These are phyloP conservation scores for Chimonanthus salicifolius DNA, from an alignment of 164 flowering plant species.

Conservation along the genomic window DNA sequence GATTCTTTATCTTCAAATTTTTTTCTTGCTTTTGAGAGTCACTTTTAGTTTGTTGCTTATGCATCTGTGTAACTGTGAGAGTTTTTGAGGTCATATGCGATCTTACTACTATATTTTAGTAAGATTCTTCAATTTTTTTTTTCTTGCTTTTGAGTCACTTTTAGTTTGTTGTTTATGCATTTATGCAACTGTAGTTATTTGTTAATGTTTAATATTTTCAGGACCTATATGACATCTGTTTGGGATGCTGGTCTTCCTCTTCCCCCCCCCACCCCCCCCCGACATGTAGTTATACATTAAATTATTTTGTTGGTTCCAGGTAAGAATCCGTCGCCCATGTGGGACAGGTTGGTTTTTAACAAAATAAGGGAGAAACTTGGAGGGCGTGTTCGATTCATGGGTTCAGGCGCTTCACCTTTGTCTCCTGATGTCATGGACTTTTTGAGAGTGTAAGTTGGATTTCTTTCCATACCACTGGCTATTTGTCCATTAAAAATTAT, in stretches of 20 bases:
- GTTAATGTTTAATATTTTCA: no score
- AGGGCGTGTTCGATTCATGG: slow-evolving; percentile 79
- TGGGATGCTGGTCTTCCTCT: background rate
- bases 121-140: no score
- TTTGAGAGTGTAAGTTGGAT: slow-evolving; percentile 73
- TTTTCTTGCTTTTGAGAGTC: background rate
- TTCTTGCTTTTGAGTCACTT: background rate
- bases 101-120: no score
- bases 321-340: slow-evolving; percentile 78
- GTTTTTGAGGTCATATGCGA: no score
- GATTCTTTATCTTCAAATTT: background rate
- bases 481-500: background rate
- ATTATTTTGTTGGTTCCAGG: slow-evolving; percentile 39
- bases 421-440: slow-evolving; percentile 96
- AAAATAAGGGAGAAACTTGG: slow-evolving; percentile 89
- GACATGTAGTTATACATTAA: background rate
- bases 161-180: background rate
- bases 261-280: no score
- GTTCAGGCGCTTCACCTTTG: slow-evolving; percentile 95
- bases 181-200: background rate
- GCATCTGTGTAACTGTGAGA: background rate
- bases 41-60: no score
- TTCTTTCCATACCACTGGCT: background rate
- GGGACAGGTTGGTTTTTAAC: slow-evolving; percentile 94
- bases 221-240: background rate